Evolutionary conservation across 2,329 filamentous ascomycete genomes (phyloP), one percentile per base, ranked within the genome.

Genomic region (Aspergillus sp.): DNA sequence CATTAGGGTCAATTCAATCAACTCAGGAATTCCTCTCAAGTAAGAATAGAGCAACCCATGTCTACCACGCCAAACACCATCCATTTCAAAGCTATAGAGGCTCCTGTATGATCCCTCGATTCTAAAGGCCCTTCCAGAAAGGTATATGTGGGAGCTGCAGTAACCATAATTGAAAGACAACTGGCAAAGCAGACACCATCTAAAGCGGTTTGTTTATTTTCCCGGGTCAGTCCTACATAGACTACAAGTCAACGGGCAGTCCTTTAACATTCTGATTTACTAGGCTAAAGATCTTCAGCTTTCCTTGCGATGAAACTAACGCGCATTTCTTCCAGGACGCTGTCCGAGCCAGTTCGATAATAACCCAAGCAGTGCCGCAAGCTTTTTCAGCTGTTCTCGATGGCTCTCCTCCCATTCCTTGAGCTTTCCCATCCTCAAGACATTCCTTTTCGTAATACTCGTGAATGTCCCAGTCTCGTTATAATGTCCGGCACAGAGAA

Each of bases 401-500:
- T 48, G 37, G 7, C 13, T 20, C 22, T 41, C 20, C 30, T 48
- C 47, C 47, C 47, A 48, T 30, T 27, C 9, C 9, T 23, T 43
- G 5, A 48, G 6, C n/a, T 27, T 37, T 10, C 47, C 47, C 9
- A 15, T 19, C 37, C 41, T 33, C 37, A 39, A 42, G 4, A 48
- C 13, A 23, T 48, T 41, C 17, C 20, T 41, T 15, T 39, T 7
- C 5, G 13, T 25, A 6, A 42, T 23, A 4, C 41, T 22, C 7
- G 30, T 10, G n/a, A 48, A 48, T 6, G 6, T 45, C 9, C 47
- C 47, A 4, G 37, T 39, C 2, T 9, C 20, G 9, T 32, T 9
- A 32, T 48, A 48, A 17, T 45, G 23, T 25, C 42, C 42, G 7
- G 7, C 39, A 30, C 47, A 48, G 3, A 45, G 20, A 13, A 48